A percentile compares a stretch with the other conserved stretches of the same genome.
Evolutionary conservation across 305 asterid species (phyloP).

Genomic region (Andrographis paniculata): DNA sequence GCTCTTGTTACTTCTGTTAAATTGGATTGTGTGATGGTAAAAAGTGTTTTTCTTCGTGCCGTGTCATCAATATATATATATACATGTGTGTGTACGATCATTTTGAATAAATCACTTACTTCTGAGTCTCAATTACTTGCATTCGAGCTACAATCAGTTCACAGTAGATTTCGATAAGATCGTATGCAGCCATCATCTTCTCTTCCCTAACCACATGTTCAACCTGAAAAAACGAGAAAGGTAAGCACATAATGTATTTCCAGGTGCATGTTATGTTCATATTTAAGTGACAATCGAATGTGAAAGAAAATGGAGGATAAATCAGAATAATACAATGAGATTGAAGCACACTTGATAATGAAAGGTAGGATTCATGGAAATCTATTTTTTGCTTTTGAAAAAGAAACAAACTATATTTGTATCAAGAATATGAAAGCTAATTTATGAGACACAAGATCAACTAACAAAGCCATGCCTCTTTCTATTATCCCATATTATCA

Average conservation of each 20-base stretch:
- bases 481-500: too few relatives aligned
- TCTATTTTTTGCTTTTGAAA: too few relatives aligned
- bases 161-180: slow-evolving; percentile 63
- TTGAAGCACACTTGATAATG: slow-evolving; percentile 4
- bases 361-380: too few relatives aligned
- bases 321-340: slow-evolving; percentile 1
- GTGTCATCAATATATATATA: too few relatives aligned
- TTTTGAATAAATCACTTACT: slow-evolving; percentile 35
- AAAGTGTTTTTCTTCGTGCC: background rate
- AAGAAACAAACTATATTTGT: too few relatives aligned
- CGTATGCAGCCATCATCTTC: slow-evolving; percentile 82
- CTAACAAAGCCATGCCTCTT: too few relatives aligned
- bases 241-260: slow-evolving; percentile 7
- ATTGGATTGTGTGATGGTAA: background rate
- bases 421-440: too few relatives aligned
- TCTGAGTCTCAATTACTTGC: slow-evolving; percentile 71
- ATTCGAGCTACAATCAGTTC: slow-evolving; percentile 78
- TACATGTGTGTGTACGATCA: background rate
- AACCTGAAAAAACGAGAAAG: slow-evolving; percentile 43
- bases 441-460: too few relatives aligned
- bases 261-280: slow-evolving; percentile 5
- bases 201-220: slow-evolving; percentile 89
- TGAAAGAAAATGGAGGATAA: background rate
- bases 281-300: slow-evolving; percentile 1
- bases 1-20: background rate